Conservation (phyloP, 208 protist species). For the Wallacemonas sp. region DNA sequence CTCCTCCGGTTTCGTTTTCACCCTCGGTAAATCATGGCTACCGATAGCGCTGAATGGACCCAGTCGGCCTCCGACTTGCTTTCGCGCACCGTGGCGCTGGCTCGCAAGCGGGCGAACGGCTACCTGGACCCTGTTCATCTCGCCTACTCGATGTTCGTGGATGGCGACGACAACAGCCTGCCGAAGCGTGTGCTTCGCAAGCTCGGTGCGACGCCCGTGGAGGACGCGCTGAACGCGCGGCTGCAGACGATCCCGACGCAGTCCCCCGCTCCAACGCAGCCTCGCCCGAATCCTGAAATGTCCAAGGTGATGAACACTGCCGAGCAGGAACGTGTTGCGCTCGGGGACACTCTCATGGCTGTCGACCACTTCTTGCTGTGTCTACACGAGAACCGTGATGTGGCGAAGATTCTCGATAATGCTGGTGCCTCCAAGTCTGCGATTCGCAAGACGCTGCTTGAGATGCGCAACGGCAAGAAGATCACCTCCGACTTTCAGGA, state of each 20-base stretch:
- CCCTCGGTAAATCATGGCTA: too few relatives aligned
- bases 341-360: slow-evolving; percentile 73
- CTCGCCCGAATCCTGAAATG: slow-evolving; percentile 71
- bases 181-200: slow-evolving; percentile 62
- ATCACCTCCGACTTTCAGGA: slow-evolving; percentile 78
- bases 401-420: slow-evolving; percentile 58
- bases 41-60: slow-evolving; percentile 56
- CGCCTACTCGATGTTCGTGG: slow-evolving; percentile 36
- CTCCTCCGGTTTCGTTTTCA: neutral
- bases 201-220: slow-evolving; percentile 45
- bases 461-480: slow-evolving; percentile 85
- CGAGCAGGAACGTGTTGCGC: slow-evolving; percentile 69
- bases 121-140: slow-evolving; percentile 71
- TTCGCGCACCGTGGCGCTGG: slow-evolving; percentile 36
- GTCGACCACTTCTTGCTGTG: slow-evolving; percentile 81
- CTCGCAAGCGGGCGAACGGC: slow-evolving; percentile 51
- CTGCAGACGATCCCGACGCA: slow-evolving; percentile 59
- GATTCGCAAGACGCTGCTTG: slow-evolving; percentile 58
- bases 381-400: slow-evolving; percentile 59
- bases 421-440: slow-evolving; percentile 57
- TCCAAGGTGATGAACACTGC: slow-evolving; percentile 72
- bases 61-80: slow-evolving; percentile 53
- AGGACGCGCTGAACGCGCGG: slow-evolving; percentile 37
- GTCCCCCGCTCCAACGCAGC: slow-evolving; percentile 56
- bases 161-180: slow-evolving; percentile 61